Conservation (phyloP, 2,329 filamentous ascomycete species). For the Malbranchea zuffiana region DNA sequence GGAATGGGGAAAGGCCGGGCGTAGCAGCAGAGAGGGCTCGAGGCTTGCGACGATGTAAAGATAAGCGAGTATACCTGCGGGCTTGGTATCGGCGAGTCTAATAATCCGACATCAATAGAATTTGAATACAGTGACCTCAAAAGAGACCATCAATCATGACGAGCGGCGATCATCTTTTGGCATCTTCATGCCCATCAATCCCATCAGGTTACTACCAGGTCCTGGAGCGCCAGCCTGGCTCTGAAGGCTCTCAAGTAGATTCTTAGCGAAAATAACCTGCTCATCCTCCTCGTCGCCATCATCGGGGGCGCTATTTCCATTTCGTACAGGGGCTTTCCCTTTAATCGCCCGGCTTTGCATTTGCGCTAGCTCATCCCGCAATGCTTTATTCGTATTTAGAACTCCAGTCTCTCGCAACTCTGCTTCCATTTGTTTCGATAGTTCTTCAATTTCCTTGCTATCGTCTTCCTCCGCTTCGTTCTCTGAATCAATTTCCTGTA, state of each 20-base stretch:
- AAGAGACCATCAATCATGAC: too few relatives aligned
- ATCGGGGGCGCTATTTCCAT: slow-evolving; percentile 18
- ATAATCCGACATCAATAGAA: too few relatives aligned
- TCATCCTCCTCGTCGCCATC: slow-evolving; percentile 52
- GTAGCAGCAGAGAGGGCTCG: too few relatives aligned
- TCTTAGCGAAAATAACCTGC: slow-evolving; percentile 79
- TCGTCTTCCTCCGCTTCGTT: slow-evolving; percentile 37
- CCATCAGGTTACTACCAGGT: slow-evolving; percentile 76
- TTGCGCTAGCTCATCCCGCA: slow-evolving; percentile 13
- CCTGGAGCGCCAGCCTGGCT: slow-evolving; percentile 76
- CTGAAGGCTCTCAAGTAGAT: slow-evolving; percentile 86
- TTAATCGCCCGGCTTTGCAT: slow-evolving; percentile 19
- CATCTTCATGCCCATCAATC: slow-evolving; percentile 70
- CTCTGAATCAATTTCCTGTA: slow-evolving; percentile 15
- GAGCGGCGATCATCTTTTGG: slow-evolving; percentile 58
- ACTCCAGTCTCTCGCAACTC: slow-evolving; percentile 39
- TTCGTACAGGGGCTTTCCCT: slow-evolving; percentile 20
- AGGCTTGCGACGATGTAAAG: too few relatives aligned
- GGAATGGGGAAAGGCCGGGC: too few relatives aligned
- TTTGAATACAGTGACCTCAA: too few relatives aligned
- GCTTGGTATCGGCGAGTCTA: too few relatives aligned
- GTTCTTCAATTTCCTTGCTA: slow-evolving; percentile 42
- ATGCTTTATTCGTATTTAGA: slow-evolving; percentile 28
- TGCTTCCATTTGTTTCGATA: slow-evolving; percentile 37
- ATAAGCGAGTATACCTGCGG: too few relatives aligned